Evolutionary conservation across 2,329 filamentous ascomycete genomes (phyloP).

Genomic region (Hypoxylon sp.): DNA sequence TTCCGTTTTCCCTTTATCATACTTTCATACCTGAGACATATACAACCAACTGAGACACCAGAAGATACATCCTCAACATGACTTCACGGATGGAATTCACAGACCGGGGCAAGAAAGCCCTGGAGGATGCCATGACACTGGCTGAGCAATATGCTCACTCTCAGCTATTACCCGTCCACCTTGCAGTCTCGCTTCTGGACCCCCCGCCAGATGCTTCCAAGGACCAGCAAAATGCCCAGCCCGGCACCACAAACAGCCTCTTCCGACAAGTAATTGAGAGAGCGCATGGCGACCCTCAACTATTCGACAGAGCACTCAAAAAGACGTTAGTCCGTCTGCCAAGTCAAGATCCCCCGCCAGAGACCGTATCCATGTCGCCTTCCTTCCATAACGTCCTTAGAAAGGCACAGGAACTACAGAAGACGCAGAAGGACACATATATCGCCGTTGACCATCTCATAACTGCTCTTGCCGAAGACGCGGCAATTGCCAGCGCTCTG

Average conservation of each 20-base stretch:
- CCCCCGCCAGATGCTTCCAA: conserved; percentile 82
- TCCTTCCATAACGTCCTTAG: conserved; percentile 86
- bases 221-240: conserved; percentile 83
- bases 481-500: conserved; percentile 78
- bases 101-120: conserved; percentile 89
- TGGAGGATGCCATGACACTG: conserved; percentile 89
- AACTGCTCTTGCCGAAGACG: conserved; percentile 84
- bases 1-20: neutral
- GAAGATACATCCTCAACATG: conserved; percentile 65
- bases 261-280: conserved; percentile 96
- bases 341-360: conserved; percentile 94
- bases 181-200: conserved; percentile 86
- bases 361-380: conserved; percentile 86
- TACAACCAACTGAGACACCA: conserved; percentile 32
- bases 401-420: conserved; percentile 89
- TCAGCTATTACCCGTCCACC: conserved; percentile 90
- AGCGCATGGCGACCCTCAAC: conserved; percentile 91
- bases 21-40: neutral
- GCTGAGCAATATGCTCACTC: conserved; percentile 92
- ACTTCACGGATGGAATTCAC: conserved; percentile 90
- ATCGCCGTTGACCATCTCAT: conserved; percentile 97
- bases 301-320: conserved; percentile 90
- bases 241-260: conserved; percentile 77
- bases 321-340: conserved; percentile 91
- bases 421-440: conserved; percentile 96